Base-by-base conservation (phyloP, 2,329 filamentous ascomycete genomes). In the Fusarium tuaranense region DNA sequence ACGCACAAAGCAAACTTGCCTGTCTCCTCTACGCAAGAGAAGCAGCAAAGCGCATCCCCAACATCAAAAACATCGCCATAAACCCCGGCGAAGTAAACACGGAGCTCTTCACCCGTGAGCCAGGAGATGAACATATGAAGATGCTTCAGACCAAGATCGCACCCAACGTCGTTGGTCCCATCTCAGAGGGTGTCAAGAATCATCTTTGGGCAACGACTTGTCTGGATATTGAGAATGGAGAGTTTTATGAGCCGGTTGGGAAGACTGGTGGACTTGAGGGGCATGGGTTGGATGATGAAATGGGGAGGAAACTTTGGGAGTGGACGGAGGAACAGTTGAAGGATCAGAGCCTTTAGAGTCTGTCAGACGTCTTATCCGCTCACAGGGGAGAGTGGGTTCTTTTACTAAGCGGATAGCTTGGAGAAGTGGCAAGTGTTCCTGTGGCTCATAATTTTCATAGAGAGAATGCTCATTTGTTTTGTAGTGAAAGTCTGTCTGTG, bases 321-420 rank as follows among this genome's bases (percentile, higher is more conserved):
- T 59, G 55, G 55, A 59, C 55, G 5, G 55, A 59, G 14, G 55
- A 59, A 38, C 55, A 59, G 30, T 27, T 59, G 55, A 59, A 59
- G 55, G 55, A 30, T 2, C 34, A 59, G 34, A 39, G 34, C 22
- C 55, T 59, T 1, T 59, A 38, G 34, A n/a, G 22, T 48, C 2
- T 25, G 8, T 25, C 4, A 25, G 9, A 6, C 0, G 22, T 48
- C 2, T 48, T 46, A 5, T 25, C 2, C 16, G 14, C 20, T 16
- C 20, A 16, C 0, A 14, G 16, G 13, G 7, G 1, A 46, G 20
- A 25, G 20, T 7, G 7, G 20, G 5, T 22, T 2, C 20, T 46
- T 16, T 46, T 16, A 22, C 12, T 2, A 46, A 4, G 12, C 5
- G 14, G 13, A 2, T 25, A 22, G 4, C 41, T 8, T 22, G 7